phyloP scores from a whole-genome alignment of 1,284 basidiomycete genomes.

The Rhodofomes roseus region DNA sequence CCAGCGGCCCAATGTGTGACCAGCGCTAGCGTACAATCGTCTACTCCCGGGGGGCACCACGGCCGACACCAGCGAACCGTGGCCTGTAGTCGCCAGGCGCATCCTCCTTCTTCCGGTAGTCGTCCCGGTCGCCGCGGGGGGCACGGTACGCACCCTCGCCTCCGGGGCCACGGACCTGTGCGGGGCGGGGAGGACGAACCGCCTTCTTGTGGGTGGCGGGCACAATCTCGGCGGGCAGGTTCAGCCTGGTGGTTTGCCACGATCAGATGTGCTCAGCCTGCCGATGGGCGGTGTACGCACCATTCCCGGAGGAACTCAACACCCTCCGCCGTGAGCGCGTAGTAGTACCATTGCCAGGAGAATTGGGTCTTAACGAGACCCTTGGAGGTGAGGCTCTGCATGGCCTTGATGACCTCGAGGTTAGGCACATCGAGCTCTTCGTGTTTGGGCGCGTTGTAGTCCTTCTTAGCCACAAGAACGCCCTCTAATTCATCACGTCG shows the following conservation, averaged over 20 bases:
- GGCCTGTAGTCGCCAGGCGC: conserved; percentile 82
- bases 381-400: conserved; percentile 95
- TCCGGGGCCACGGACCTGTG: conserved; percentile 51
- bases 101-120: conserved; percentile 86
- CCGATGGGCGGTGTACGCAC: conserved; percentile 38
- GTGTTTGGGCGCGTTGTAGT: conserved; percentile 96
- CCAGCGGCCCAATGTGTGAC: conserved; percentile 14
- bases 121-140: conserved; percentile 85
- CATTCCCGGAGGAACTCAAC: conserved; percentile 94
- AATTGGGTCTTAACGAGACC: conserved; percentile 98
- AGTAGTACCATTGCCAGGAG: conserved; percentile 96
- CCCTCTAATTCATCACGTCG: conserved; percentile 78
- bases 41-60: conserved; percentile 73
- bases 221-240: conserved; percentile 92
- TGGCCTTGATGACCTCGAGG: conserved; percentile 98
- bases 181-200: conserved; percentile 71
- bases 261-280: background rate
- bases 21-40: conserved; percentile 11
- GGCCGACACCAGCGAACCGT: conserved; percentile 82
- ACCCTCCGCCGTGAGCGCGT: conserved; percentile 91
- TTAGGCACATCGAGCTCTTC: conserved; percentile 97
- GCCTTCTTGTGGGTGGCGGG: conserved; percentile 96
- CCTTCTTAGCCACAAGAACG: conserved; percentile 98
- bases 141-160: conserved; percentile 81
- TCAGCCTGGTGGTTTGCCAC: conserved; percentile 53